Evolutionary conservation across 306 rosid genomes (phyloP).

Genomic region (Quercus berberidifolia): DNA sequence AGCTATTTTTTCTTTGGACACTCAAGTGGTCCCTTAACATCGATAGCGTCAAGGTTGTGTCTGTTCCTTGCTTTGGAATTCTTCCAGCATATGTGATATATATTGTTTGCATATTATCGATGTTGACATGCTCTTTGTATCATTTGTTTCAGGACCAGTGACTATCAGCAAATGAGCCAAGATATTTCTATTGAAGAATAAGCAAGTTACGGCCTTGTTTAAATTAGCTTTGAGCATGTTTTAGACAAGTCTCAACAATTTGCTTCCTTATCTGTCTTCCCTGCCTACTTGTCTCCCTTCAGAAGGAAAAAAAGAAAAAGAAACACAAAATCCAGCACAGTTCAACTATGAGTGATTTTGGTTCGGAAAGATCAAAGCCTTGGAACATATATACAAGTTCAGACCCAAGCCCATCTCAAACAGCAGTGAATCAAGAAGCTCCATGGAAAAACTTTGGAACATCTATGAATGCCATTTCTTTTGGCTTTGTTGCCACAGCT

Average conservation of each 20-base stretch:
- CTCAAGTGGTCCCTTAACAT: not conserved
- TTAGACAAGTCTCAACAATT: not conserved
- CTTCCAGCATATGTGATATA: not conserved
- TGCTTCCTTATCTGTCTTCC: slow-evolving; percentile 7
- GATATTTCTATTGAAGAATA: not conserved
- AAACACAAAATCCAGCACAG: not conserved
- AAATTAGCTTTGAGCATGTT: not conserved
- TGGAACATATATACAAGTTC: slow-evolving; percentile 64
- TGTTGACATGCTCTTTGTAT: slow-evolving; percentile 4
- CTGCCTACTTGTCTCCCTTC: not conserved
- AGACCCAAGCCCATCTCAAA: slow-evolving; percentile 54
- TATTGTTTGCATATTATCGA: not conserved
- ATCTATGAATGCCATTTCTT: slow-evolving; percentile 87
- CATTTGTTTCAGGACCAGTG: slow-evolving; percentile 33
- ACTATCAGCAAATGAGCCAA: slow-evolving; percentile 9
- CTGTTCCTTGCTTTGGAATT: not conserved
- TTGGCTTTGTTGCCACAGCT: slow-evolving; percentile 95
- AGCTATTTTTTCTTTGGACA: not conserved
- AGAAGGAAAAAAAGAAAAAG: slow-evolving; percentile 4
- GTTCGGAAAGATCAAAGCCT: slow-evolving; percentile 52
- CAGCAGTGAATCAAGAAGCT: slow-evolving; percentile 49
- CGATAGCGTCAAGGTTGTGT: not conserved
- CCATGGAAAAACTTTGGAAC: slow-evolving; percentile 79
- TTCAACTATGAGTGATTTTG: slow-evolving; percentile 46
- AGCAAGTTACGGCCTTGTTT: not conserved